Base-by-base conservation (phyloP, 495 filamentous ascomycete genomes). In the Chaetomidium leptoderma region DNA sequence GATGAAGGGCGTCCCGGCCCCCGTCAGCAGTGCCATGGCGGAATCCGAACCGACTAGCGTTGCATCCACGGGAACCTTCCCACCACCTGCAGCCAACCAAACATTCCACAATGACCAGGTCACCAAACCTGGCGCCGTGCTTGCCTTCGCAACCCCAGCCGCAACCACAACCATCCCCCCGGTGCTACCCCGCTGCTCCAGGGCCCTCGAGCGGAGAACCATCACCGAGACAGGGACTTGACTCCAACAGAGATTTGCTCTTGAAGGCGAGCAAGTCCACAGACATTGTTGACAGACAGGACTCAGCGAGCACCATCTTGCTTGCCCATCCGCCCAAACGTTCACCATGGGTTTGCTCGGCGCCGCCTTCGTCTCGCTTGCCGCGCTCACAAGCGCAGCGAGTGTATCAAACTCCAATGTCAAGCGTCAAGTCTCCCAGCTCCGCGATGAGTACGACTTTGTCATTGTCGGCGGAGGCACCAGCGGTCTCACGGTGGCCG, bases 381-480 rank as follows among this genome's bases (percentile, higher is more conserved):
- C 57, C 13, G 56, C 46, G 16, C 29, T 45, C 16, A 35, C 50
- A 19, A 55, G 21, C 26, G 59, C 54, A 6, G 27, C 46, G 19
- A 46, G 33, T 19, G n/a, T 46, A 5, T 59, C 55, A 10, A 19
- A 24, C 6, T 36, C 42, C 24, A 30, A 35, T 11, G 14, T 61
- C 35, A 68, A 63, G 39, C 62, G 63, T 5, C 62, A 68, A 19
- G 46, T 56, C 14, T 58, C 65, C 0, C 47, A 62, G 27, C 61
- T 66, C 24, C 55, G 62, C 0, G 23, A 40, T 16, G 37, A 26
- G 8, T 67, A 70, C 32, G 75, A 78, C 60, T 76, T 74, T 52
- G 56, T 78, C 48, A 59, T 78, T 27, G 63, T 72, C 8, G 75
- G 75, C 17, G 75, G 65, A 0, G 75, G 75, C 19, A 76, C 69